Conservation (phyloP, 2,329 filamentous ascomycete genomes). For the Alternaria arbusti region DNA sequence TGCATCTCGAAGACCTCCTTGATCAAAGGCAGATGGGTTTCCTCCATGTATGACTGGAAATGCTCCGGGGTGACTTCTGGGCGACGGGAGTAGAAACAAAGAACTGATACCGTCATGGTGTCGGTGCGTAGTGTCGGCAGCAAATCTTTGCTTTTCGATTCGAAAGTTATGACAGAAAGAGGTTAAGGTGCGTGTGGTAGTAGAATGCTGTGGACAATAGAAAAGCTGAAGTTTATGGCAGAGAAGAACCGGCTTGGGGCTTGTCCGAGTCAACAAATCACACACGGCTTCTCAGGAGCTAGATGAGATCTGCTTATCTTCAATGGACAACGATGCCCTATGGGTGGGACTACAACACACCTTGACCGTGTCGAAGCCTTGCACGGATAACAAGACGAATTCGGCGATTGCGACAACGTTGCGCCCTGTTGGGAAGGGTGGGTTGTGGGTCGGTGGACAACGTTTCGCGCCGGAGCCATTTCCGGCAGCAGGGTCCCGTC, state of each 20-base stretch:
- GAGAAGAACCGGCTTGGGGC: background rate
- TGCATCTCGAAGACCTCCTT: conserved; percentile 24
- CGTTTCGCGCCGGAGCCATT: background rate
- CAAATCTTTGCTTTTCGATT: background rate
- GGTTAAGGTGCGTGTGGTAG: background rate
- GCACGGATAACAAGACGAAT: conserved; percentile 6
- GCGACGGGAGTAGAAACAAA: conserved; percentile 26
- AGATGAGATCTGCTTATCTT: conserved; percentile 7
- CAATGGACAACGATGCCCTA: background rate
- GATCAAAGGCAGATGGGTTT: conserved; percentile 20
- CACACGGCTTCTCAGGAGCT: conserved; percentile 3
- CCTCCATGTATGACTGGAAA: conserved; percentile 25
- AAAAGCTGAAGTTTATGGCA: background rate
- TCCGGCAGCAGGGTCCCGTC: conserved; percentile 1
- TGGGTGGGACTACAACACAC: conserved; percentile 1
- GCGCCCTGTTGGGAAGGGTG: background rate
- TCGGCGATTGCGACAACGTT: conserved; percentile 3
- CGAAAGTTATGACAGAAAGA: background rate
- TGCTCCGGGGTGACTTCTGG: conserved; percentile 23
- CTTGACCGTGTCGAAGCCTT: conserved; percentile 8
- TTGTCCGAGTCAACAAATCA: background rate
- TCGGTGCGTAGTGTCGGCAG: background rate
- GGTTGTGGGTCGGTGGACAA: conserved; percentile 2
- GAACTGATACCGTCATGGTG: conserved; percentile 19
- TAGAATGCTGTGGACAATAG: background rate